Base-by-base conservation (phyloP, 306 rosid species). In the Oxytropis ochrocephala region DNA sequence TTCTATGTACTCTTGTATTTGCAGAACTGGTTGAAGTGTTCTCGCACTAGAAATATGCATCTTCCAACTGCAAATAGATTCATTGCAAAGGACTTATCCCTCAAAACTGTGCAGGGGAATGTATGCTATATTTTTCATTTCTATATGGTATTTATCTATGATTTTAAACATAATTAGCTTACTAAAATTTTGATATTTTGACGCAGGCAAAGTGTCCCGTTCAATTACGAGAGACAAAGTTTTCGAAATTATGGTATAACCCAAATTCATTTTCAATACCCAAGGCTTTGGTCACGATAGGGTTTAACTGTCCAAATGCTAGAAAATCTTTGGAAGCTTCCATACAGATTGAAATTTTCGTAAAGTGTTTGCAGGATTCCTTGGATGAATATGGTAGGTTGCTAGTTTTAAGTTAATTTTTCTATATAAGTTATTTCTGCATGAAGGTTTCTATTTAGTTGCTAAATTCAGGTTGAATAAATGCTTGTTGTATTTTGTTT, bases 311-410 rank as follows among this genome's bases (percentile, higher is more conserved):
- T 59, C 97, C 99, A 30, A 79, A 81, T 67, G 81, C 99, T 73
- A 80, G 86, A 66, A 86, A 69, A 81, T 91, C 99, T 53, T 95
- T 96, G 5, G 91, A 91, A 81, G 80, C 96, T 63, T 86, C 70
- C 76, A 89, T 91, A 68, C 72, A 88, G 48, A 81, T 79, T 3
- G 71, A 75, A 61, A 81, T 94, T 73, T 94, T 94, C 79, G 87
- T 89, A 1, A 78, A 74, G 72, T 79, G 91, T 48, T 82, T 94
- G 75, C 87, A 87, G 92, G 99, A 94, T 82, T 91, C 83, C 83
- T 83, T 94, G 89, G 87, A 94, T 75, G 99, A 94, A 72, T 81
- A 88, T 73, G 98, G 98, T 94, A 65, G 80, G 82, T 60, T 64
- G 61, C 57, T 46, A 30, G 43, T 39, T 56, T 29, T 73, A 29